Base-by-base conservation (phyloP, 768 basidiomycete genomes). In the Candolleomyces aberdarensis region DNA sequence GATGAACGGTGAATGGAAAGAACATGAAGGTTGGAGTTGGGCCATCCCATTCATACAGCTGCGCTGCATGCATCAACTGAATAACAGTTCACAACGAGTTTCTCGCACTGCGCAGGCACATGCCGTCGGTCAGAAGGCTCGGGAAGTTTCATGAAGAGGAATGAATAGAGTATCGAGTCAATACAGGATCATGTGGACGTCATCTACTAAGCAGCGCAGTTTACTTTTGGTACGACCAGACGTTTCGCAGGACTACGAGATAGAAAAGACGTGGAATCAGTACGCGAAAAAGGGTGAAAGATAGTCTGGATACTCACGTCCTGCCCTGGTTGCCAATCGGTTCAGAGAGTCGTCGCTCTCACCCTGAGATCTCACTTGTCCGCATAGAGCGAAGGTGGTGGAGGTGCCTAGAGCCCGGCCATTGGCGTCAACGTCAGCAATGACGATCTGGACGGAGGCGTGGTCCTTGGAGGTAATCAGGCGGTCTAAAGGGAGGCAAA, bases 381-480 rank as follows among this genome's bases (percentile, higher is more conserved):
- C 97, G 74, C 88, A 94, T 59, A 99, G 87, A 48, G 96, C 97
- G 72, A 98, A 97, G 60, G 94, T 92, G 62, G 94, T 95, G 63
- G 86, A 85, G 52, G 91, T 91, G 71, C 75, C 72, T 67, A 91
- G 75, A 15, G 92, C 92, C 68, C 85, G 85, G 73, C 95, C 96
- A 57, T 85, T 85, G 66, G 89, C 85, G 72, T 98, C 96, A 71
- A 99, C 97, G 70, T 98, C 96, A 62, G 83, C 91, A 68, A 99
- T 83, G 78, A 87, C 91, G 76, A 99, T 88, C 75, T 99, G 97
- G 72, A 99, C 95, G 36, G 96, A 97, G 40, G 97, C 96, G 74
- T 98, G 94, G 80, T 99, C 97, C 82, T 98, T 98, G 69, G 96
- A 92, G 65, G 91, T 98, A 80, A 99, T 98, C 72, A 99, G 83